Base-by-base conservation (phyloP, 2,329 filamentous ascomycete species). In the Ilyonectria mors-panacis region DNA sequence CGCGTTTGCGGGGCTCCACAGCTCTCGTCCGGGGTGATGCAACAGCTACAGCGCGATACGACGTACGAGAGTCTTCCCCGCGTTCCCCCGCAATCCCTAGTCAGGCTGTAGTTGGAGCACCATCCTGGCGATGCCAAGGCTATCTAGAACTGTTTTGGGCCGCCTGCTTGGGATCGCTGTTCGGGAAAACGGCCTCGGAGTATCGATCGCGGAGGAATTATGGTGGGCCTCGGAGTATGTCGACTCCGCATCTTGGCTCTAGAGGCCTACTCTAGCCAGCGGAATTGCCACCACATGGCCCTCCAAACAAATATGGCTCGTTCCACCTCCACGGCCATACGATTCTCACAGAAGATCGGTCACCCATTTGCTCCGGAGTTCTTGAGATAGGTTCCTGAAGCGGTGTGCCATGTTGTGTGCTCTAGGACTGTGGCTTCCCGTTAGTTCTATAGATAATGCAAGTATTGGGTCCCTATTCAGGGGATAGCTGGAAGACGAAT, bases 21-120 rank as follows among this genome's bases (percentile, higher is more conserved):
- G 21, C 12, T 48, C 45, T 48, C 21, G 45, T 48, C 45, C 45
- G 45, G 45, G 45, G 45, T 48, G 45, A 8, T 48, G 21, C 39
- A 6, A 26, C 4, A 23, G 26, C 26, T 26, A 4, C 26, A 17
- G 37, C 13, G 17, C 37, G 37, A 39, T 39, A 39, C 37, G 37
- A 39, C 45, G 13, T 28, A 48, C 23, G 23, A 15, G 21, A 10
- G 45, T 28, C 21, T 48, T 48, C 45, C 45, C 45, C 45, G 45
- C 45, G 21, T 28, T 48, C 45, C 45, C 21, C 21, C 45, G 21
- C 21, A 28, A 47, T 13, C 44, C 19, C 44, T 23, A 13, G 19
- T 13, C 10, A 23, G 10, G 37, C 37, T 39, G 17, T 39, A 48
- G 45, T 28, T 48, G 23, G 21, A 48, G 45, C 3, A 28, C n/a